Conservation (phyloP, 2,329 filamentous ascomycete species). For the Penicillium fuscoglaucum region DNA sequence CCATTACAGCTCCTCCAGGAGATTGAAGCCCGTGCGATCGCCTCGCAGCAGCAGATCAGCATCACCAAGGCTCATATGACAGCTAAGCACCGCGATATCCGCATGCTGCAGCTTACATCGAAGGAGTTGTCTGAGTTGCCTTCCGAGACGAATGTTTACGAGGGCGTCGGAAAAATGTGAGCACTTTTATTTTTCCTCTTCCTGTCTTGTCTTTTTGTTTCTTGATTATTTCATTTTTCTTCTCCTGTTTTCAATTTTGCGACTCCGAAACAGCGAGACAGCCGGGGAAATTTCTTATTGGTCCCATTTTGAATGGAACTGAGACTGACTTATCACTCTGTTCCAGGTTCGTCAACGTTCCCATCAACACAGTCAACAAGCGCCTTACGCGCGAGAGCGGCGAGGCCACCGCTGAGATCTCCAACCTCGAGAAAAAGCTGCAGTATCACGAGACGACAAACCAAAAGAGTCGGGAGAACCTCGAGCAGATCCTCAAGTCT, state of each 20-base stretch:
- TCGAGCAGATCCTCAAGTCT: slow-evolving; percentile 79
- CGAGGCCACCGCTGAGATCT: slow-evolving; percentile 73
- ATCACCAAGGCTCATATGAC: slow-evolving; percentile 82
- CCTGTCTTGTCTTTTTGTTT: slow-evolving; percentile 13
- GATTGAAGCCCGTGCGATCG: slow-evolving; percentile 85
- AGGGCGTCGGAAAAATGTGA: slow-evolving; percentile 96
- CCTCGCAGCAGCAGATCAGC: slow-evolving; percentile 87
- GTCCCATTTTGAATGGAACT: neutral
- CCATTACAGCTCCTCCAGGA: slow-evolving; percentile 77
- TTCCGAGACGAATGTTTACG: slow-evolving; percentile 76
- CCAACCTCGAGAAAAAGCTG: slow-evolving; percentile 81
- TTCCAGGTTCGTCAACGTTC: slow-evolving; percentile 80
- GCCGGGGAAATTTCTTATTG: neutral
- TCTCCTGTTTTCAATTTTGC: neutral
- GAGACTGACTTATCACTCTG: neutral
- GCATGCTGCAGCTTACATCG: slow-evolving; percentile 82
- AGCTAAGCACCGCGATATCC: slow-evolving; percentile 82
- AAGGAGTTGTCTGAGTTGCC: slow-evolving; percentile 79
- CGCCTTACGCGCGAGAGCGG: slow-evolving; percentile 74
- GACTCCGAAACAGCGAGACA: neutral
- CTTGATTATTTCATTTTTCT: slow-evolving; percentile 16
- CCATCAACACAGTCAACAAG: slow-evolving; percentile 69
- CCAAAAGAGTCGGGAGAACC: slow-evolving; percentile 88
- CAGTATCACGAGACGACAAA: slow-evolving; percentile 93
- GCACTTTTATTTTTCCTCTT: slow-evolving; percentile 32